These are phyloP conservation scores for Phytopythium litorale DNA, from an alignment of 352 stramenopile genomes.

Conservation along the genomic window DNA sequence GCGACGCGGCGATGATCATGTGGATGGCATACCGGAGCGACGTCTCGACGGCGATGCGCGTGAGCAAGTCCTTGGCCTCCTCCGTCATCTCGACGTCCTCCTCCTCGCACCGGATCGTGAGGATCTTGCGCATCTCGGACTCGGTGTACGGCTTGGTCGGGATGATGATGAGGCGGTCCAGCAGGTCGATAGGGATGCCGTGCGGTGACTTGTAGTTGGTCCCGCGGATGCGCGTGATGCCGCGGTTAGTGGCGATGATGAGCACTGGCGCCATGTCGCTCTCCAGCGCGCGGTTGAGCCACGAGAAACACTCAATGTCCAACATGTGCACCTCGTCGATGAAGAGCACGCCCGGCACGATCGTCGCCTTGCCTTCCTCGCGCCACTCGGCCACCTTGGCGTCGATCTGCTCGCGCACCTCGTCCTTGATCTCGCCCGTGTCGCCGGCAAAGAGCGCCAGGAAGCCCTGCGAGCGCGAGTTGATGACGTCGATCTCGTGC, in stretches of 20 bases:
- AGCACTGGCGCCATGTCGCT: slow-evolving; percentile 97
- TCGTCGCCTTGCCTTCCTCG: slow-evolving; percentile 96
- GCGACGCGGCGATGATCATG: slow-evolving; percentile 98
- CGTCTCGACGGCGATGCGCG: slow-evolving; percentile 97
- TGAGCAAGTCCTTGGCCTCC: slow-evolving; percentile 96
- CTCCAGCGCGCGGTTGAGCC: slow-evolving; percentile 98
- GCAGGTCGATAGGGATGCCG: slow-evolving; percentile 98
- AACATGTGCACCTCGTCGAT: slow-evolving; percentile 99
- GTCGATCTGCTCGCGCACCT: slow-evolving; percentile 99
- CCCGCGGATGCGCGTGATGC: slow-evolving; percentile 97
- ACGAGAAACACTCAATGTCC: slow-evolving; percentile 99
- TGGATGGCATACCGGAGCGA: slow-evolving; percentile 99
- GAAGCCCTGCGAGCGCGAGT: slow-evolving; percentile 98
- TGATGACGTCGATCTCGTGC: slow-evolving; percentile 99
- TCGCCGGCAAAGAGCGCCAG: slow-evolving; percentile 98
- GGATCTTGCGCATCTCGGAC: slow-evolving; percentile 95
- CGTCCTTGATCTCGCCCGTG: slow-evolving; percentile 98
- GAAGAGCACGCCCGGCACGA: slow-evolving; percentile 98
- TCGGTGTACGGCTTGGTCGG: slow-evolving; percentile 96
- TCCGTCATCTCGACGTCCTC: slow-evolving; percentile 99
- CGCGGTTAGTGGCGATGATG: slow-evolving; percentile 99
- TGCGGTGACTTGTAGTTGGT: slow-evolving; percentile 99
- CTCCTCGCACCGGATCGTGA: slow-evolving; percentile 96
- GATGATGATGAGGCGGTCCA: slow-evolving; percentile 99
- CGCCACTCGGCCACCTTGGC: slow-evolving; percentile 96